Evolutionary conservation across 2,329 filamentous ascomycete species (phyloP), one percentile per base, ranked within the genome.

Genomic region (Aaosphaeria pasadenensis): DNA sequence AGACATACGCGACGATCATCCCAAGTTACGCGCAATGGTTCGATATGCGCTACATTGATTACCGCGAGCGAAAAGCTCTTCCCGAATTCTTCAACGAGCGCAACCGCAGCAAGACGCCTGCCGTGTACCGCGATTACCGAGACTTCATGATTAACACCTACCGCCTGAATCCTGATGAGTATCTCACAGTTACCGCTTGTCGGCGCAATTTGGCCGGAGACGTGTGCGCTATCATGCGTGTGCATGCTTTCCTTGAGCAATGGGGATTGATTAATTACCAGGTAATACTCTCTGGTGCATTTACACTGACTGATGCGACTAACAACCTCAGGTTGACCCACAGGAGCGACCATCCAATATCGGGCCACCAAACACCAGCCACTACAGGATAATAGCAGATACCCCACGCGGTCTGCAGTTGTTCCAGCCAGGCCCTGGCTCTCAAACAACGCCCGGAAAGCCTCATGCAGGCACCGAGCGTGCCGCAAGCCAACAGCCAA

Each of bases 141-240:
- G 94, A 99, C 67, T 99, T 99, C 68, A 99, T 99, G 94, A 91
- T 99, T 76, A 99, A 99, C 76, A 97, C 94, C 11, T 99, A 99
- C 73, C 87, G 94, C 35, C 77, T 99, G 48, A 99, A 97, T 67
- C 94, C 94, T 5, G 82, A 91, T 46, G 94, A 99, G 71, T 99
- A 99, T 66, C 80, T 99, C 47, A 99, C 94, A 5, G 92, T 99
- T 46, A 99, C 94, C 7, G 94, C 94, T 44, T 99, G 94, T 69
- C 83, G 94, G 55, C 84, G 94, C 58, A 99, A 99, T 70, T 74
- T 99, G 64, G 94, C 94, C 24, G 94, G 94, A 56, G 94, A 99
- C 72, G 94, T 99, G 31, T 99, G 94, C 74, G 92, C 94, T 36
- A 99, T 99, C 60, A 99, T 99, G 94, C 87, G 94, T 56, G 92